Conservation (phyloP, 768 basidiomycete genomes). For the Mycena floridula region DNA sequence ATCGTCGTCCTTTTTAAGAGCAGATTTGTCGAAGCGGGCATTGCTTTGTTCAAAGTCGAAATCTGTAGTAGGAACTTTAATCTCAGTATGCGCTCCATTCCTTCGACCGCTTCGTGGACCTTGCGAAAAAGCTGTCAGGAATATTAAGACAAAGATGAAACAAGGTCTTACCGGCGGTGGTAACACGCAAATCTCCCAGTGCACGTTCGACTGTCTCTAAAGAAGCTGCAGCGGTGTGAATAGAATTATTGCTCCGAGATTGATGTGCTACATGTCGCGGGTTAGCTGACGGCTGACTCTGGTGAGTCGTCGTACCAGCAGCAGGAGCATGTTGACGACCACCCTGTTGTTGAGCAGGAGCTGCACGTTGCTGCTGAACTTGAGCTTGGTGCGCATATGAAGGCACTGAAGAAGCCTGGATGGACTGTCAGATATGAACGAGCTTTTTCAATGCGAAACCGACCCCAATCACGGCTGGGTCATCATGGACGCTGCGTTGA, state of each 20-base stretch:
- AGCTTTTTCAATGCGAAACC: no score
- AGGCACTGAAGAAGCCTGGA: neutral
- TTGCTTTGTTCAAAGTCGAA: conserved; percentile 81
- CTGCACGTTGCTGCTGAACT: neutral
- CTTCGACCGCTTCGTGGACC: no score
- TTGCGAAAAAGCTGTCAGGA: no score
- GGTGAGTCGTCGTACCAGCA: neutral
- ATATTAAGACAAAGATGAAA: no score
- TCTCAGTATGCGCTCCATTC: conserved; percentile 6
- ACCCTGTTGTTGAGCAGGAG: no score
- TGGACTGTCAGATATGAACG: no score
- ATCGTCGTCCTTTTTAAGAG: conserved; percentile 28
- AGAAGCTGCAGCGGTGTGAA: conserved; percentile 70
- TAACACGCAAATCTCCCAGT: conserved; percentile 44
- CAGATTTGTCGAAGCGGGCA: conserved; percentile 75
- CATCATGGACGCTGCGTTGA: conserved; percentile 75
- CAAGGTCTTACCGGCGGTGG: conserved; percentile 10
- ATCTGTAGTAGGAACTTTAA: conserved; percentile 66
- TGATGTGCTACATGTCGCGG: neutral
- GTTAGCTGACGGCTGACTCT: neutral
- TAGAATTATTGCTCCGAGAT: conserved; percentile 35
- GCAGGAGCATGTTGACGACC: neutral
- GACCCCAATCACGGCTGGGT: conserved; percentile 80
- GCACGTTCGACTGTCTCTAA: conserved; percentile 61
- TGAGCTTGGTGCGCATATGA: neutral